Evolutionary conservation across 352 stramenopile genomes (phyloP), one percentile per base, ranked within the genome.

Genomic region (Pythium monospermum): DNA sequence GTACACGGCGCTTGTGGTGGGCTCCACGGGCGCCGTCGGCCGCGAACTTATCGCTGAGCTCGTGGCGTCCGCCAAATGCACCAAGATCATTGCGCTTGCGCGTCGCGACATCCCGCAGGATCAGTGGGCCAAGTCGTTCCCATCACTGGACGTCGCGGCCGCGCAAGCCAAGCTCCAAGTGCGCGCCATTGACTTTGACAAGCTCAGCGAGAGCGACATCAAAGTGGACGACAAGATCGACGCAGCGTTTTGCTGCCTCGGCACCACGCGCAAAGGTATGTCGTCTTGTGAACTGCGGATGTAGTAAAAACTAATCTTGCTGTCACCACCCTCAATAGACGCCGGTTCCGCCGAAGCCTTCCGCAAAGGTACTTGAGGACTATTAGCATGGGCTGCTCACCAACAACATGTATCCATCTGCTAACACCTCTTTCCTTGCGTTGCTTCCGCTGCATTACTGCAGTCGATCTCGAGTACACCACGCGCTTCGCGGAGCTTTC

Each of bases 381-480:
- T n/a, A n/a, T n/a, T n/a, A n/a, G n/a, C n/a, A n/a, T n/a, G n/a
- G 30, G 30, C 30, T 15, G 30, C 6, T 60, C 50, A 43, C 50
- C 32, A 65, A 61, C 28, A 49, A 48, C 53, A 12, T 13, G 36
- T 44, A 10, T 6, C 2, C 23, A 31, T 6, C 2, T 1, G 6
- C 1, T 47, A 28, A 32, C 2, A 8, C 6, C 11, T 25, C 35
- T 41, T 11, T 22, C n/a, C 5, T 13, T 26, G 21, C 36, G 1
- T 0, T 16, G 12, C 10, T 11, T 54, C n/a, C 2, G 16, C 0
- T 57, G 8, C 18, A 21, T 11, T 38, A 15, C 6, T 41, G 40
- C 53, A 90, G 77, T 91, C 26, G 81, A 89, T 61, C 50, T 91
- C 39, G 71, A 81, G 41, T 91, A 89, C 49, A 69, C 73, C 35